Evolutionary conservation across 495 filamentous ascomycete species (phyloP), one percentile per base, ranked within the genome.

Genomic region (Penicillium fimorum): DNA sequence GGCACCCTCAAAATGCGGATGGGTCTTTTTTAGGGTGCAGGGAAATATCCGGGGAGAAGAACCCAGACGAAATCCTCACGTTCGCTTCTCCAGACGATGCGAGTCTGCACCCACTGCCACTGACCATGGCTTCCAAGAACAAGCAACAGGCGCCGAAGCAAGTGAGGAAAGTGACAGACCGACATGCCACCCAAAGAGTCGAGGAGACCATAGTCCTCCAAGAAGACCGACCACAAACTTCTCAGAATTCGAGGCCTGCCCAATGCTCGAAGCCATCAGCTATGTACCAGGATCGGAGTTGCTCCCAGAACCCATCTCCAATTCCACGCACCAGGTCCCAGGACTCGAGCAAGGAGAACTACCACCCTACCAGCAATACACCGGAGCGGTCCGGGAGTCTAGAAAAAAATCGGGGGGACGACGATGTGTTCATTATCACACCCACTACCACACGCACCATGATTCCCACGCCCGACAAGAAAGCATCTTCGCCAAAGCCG

Each of bases 341-440:
- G 50, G 38, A 51, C 25, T 60, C 55, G 43, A 50, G 57, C 48
- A 74, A 74, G 55, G 70, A 72, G 50, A 69, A 72, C 38, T 56
- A 50, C 44, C 59, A 53, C 12, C 52, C 61, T 32, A 47, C 42
- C 30, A 44, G 37, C 42, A 68, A 55, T 41, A 35, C 47, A 15
- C 47, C 47, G 30, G 57, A 47, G 17, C 38, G 46, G 38, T 44
- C 58, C 20, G 62, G 62, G 46, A 64, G 55, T 10, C 52, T 57
- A 25, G 57, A 52, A 25, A 65, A 63, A 30, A 51, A 27, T n/a
- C 58, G 49, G 7, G 48, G 56, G 12, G 66, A 64, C 9, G 70
- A 76, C 69, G 69, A 78, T 77, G 73, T 72, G 58, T 74, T 75
- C 74, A 79, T 73, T 71, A 77, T 70, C 74, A 79, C 70, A 72